Base-by-base conservation (phyloP, 768 basidiomycete genomes). In the Pleurotus tuoliensis region DNA sequence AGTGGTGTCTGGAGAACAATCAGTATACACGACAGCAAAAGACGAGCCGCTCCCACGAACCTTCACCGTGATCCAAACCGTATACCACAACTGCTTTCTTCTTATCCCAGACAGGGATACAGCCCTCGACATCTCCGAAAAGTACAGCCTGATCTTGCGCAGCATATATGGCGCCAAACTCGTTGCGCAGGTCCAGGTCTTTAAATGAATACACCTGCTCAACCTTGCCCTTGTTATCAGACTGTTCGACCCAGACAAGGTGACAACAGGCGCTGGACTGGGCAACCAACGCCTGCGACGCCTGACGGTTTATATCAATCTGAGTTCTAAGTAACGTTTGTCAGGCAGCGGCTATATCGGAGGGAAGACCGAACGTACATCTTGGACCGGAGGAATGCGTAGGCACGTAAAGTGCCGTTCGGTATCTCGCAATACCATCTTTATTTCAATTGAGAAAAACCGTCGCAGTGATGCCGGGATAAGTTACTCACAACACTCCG, bases 371-470 rank as follows among this genome's bases (percentile, higher is more conserved):
- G 4, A 47, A 40, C 30, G 30, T 34, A 34, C 30, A 9, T 41
- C 20, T 38, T 79, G 44, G 78, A 70, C 66, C 80, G 74, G 58
- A 87, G 71, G 62, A 87, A 86, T 5, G 79, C 72, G 56, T 81
- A 82, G 9, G 82, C 84, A 4, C 81, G 79, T 45, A 86, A 69
- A 11, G 81, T 86, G 24, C 86, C 86, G 60, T 86, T 86, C 0
- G 84, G 84, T 57, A 88, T 71, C 63, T 83, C 81, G 61, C 82
- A 86, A 64, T 83, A 78, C 87, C 87, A 88, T 59, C 86, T 87
- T 56, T 24, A 44, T 46, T 34, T 37, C 34, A 25, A 20, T 6
- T 56, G 56, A 40, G 58, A n/a, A 61, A 47, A 57, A 25, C 13
- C 55, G 37, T 3, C 46, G 34, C 47, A 48, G 41, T 27, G 8